These are phyloP conservation scores for Ustilago curta DNA, from an alignment of 1,284 basidiomycete species.

Conservation along the genomic window DNA sequence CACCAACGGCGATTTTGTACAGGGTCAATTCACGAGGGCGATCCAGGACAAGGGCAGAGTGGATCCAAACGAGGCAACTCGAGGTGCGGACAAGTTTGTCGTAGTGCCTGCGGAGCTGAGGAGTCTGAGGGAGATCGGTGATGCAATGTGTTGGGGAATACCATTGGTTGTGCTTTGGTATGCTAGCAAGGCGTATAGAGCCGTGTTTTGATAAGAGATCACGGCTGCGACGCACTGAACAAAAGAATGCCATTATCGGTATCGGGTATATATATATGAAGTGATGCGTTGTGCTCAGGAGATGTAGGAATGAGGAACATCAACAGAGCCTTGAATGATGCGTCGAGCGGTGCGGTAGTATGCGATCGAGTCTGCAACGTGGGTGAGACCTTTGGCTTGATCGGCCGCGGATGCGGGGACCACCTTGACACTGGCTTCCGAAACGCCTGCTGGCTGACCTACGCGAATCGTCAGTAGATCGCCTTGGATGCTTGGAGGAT, in stretches of 20 bases:
- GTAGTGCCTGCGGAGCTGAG: constrained; percentile 51
- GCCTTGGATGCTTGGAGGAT: background rate
- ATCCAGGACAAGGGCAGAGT: constrained; percentile 7
- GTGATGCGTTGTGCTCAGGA: background rate
- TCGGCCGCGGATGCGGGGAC: constrained; percentile 1
- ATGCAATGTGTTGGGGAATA: constrained; percentile 51
- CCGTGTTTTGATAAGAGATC: constrained; percentile 20
- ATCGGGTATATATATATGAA: background rate
- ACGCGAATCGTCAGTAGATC: constrained; percentile 53
- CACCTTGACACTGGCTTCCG: constrained; percentile 50
- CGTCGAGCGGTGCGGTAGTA: constrained; percentile 59
- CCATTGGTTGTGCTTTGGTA: constrained; percentile 22
- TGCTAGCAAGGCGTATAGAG: constrained; percentile 19
- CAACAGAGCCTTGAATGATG: constrained; percentile 56
- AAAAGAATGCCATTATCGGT: too few relatives aligned
- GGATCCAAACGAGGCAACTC: constrained; percentile 2
- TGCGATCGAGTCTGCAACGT: constrained; percentile 47
- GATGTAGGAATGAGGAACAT: constrained; percentile 25
- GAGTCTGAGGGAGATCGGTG: constrained; percentile 47
- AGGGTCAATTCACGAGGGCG: constrained; percentile 33
- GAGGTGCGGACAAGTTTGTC: constrained; percentile 25
- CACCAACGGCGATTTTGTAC: constrained; percentile 64
- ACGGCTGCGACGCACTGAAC: background rate
- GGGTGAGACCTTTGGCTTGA: background rate
- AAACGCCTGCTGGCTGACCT: constrained; percentile 65